phyloP scores from a whole-genome alignment of 2,329 filamentous ascomycete genomes.

The Paecilomyces sp. region DNA sequence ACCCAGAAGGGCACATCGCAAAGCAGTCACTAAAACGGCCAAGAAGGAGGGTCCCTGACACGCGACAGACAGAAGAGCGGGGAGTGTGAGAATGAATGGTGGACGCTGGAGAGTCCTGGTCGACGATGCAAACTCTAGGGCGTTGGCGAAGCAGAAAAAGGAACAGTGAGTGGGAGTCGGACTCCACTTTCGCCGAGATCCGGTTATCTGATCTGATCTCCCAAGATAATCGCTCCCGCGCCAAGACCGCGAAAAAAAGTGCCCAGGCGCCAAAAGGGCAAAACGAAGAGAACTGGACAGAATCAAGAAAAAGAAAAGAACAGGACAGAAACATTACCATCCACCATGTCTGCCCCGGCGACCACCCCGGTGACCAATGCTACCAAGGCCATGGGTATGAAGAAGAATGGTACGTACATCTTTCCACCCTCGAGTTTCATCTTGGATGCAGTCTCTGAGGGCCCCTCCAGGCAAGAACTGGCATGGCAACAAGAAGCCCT shows the following conservation, averaged over 20 bases:
- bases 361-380: background rate
- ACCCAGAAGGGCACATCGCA: background rate
- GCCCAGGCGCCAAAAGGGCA: background rate
- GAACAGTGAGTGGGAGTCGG: background rate
- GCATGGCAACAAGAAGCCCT: conserved; percentile 76
- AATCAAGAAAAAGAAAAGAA: background rate
- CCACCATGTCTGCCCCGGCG: background rate
- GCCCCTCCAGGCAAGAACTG: conserved; percentile 76
- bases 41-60: background rate
- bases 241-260: background rate
- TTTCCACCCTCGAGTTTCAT: background rate
- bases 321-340: background rate
- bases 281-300: background rate
- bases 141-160: background rate
- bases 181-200: conserved; percentile 26
- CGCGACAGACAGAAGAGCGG: background rate
- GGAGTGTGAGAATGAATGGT: background rate
- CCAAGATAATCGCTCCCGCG: conserved; percentile 27
- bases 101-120: background rate
- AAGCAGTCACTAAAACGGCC: background rate
- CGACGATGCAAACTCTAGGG: background rate
- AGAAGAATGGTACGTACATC: conserved; percentile 65
- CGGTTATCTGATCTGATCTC: conserved; percentile 34
- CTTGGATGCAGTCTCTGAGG: conserved; percentile 1
- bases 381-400: conserved; percentile 53